Evolutionary conservation across 2,329 filamentous ascomycete genomes (phyloP), one percentile per base, ranked within the genome.

Genomic region (Xylariaceae sp.): DNA sequence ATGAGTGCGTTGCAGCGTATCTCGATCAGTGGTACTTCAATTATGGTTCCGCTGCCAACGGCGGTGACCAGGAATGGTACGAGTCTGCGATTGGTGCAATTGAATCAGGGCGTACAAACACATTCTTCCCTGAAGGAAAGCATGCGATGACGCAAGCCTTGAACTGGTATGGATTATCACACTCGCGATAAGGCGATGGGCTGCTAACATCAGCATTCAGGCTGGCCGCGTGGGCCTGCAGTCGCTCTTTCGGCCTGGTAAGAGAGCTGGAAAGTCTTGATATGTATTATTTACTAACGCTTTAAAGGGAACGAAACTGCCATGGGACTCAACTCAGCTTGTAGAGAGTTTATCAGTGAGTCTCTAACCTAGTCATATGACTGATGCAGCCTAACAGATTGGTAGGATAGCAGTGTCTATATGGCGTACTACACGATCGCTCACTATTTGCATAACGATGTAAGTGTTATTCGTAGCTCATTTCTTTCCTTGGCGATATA

Each of bases 21-120:
- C 85, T 97, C 66, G 93, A 97, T 63, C 94, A 99, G 73, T 99
- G 94, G 92, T 99, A 96, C 74, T 78, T 99, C 63, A 93, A 97
- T 73, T 99, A 99, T 66, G 94, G 94, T 56, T 51, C 53, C 16
- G 49, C 31, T 3, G 53, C 51, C 36, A 55, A 55, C 22, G 55
- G 53, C 10, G 54, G 54, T 33, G 54, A 56, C 38, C 50, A 56
- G 41, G 11, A 48, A 42, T 97, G 94, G 94, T 89, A 89, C 66
- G 75, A 88, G 57, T 78, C 81, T 41, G 90, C 88, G 13, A 76
- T 92, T 48, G 80, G 86, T 60, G 86, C 88, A 67, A 84, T 96
- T 43, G 81, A 82, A 49, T 84, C 86, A 65, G 81, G 78, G 51
- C 79, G 85, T 55, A 81, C 82, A 54, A 81, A 81, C 57, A 82